Evolutionary conservation across 78 protist genomes (phyloP), one percentile per base, ranked within the genome.

Genomic region (Dictyostelium purpureum): DNA sequence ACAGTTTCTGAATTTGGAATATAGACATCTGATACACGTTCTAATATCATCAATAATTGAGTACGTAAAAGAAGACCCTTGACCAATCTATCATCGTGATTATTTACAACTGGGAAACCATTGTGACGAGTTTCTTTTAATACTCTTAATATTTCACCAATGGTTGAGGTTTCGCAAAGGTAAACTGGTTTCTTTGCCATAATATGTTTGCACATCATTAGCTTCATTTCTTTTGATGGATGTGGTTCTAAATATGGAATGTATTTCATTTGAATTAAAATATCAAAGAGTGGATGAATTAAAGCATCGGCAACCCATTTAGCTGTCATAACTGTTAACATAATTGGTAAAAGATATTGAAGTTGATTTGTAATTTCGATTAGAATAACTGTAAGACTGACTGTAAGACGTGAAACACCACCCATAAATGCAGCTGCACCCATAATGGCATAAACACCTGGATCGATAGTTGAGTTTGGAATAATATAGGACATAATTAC

Each of bases 371-470:
- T 89, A 6, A 75, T 70, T 16, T 90, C 94, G 12, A 90, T 90
- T 28, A 90, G 65, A 63, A 90, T 90, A 18, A 81, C 94, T 21
- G 94, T 59, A 16, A 90, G 80, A 4, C 82, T 69, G 2, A 73
- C 42, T 16, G 94, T 90, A 3, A 90, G 76, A 18, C 89, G 51
- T 12, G 82, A 78, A 6, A 90, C 92, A 33, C 99, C 99, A 43
- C 92, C 95, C 80, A 98, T 94, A 33, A 96, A 56, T 0, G 98
- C 93, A 4, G 98, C 98, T 0, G 97, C 96, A 21, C 99, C 99
- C 77, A 98, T 90, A 11, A 96, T 75, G 1, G 99, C 98, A 19
- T 79, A 90, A 45, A 70, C 74, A 65, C 94, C 89, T 0, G 94
- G 94, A 69, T 90, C 94, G 37, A 90, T 67, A 0, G 0, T 4